phyloP scores from a whole-genome alignment of 2,329 filamentous ascomycete species.

The Monilinia aucupariae region DNA sequence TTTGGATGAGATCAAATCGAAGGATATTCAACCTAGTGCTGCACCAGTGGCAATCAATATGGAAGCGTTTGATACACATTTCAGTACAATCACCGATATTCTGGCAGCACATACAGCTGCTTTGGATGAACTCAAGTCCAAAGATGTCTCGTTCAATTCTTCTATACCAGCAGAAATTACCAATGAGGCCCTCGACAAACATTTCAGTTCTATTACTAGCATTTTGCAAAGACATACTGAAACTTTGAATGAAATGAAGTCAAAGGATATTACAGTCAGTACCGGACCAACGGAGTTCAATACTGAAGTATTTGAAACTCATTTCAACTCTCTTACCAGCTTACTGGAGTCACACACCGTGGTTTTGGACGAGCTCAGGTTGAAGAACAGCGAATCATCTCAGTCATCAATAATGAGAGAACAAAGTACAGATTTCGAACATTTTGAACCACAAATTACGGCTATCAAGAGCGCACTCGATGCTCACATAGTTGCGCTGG shows the following conservation, averaged over 20 bases:
- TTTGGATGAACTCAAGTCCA: conserved; percentile 23
- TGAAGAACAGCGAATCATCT: background rate
- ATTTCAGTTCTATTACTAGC: conserved; percentile 16
- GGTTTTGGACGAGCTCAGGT: conserved; percentile 13
- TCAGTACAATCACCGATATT: conserved; percentile 16
- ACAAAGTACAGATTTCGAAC: conserved; percentile 6
- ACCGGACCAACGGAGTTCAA: background rate
- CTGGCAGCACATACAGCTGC: conserved; percentile 19
- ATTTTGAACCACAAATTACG: conserved; percentile 24
- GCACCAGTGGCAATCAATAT: background rate
- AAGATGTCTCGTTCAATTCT: conserved; percentile 3
- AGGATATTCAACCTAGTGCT: background rate
- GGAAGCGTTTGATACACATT: conserved; percentile 15
- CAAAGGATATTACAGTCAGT: background rate
- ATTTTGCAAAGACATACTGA: conserved; percentile 19
- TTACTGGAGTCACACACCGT: conserved; percentile 19
- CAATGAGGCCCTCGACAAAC: conserved; percentile 5
- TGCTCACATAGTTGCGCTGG: conserved; percentile 21
- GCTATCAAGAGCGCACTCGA: conserved; percentile 25
- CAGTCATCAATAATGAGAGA: background rate
- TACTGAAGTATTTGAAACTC: conserved; percentile 5
- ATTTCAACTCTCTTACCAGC: conserved; percentile 18
- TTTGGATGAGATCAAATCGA: conserved; percentile 19
- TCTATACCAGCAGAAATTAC: background rate
- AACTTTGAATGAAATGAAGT: conserved; percentile 24